Conservation (phyloP, 2,329 filamentous ascomycete genomes). For the Alternaria arbusti region DNA sequence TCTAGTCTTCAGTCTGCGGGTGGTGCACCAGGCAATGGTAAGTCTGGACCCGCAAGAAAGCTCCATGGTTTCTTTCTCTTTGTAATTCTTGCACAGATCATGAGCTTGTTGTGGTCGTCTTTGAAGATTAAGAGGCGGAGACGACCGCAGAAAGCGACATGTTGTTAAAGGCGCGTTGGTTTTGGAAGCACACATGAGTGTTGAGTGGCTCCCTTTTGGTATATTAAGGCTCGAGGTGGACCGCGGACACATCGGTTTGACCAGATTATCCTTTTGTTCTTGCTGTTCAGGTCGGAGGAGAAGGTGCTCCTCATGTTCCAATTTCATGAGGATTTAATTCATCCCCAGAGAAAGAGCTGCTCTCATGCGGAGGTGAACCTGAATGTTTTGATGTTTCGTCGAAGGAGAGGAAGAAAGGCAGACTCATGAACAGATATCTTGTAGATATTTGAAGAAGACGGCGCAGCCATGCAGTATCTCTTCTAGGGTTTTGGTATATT, state of each 20-base stretch:
- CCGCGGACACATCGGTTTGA: neutral
- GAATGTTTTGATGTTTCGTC: neutral
- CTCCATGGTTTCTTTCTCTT: no score
- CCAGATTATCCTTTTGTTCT: neutral
- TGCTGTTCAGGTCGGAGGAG: neutral
- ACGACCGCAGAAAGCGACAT: no score
- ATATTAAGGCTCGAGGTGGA: neutral
- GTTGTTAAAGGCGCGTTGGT: no score
- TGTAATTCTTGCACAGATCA: no score
- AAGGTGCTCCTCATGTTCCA: neutral
- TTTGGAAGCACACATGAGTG: no score
- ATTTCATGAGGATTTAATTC: neutral
- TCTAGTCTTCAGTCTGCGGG: no score
- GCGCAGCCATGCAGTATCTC: neutral
- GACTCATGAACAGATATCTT: accelerated
- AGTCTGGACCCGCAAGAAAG: no score
- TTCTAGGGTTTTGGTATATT: neutral
- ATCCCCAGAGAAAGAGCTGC: neutral
- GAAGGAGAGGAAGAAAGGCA: neutral
- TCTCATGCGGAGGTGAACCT: neutral
- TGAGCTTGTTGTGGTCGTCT: no score
- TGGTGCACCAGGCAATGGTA: no score
- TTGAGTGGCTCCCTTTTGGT: no score
- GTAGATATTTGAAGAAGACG: neutral
- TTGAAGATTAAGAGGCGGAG: no score